A percentile compares a stretch with the other conserved stretches of the same genome.
Conservation (phyloP, 768 basidiomycete species). For the Gelatoporia subvermispora region DNA sequence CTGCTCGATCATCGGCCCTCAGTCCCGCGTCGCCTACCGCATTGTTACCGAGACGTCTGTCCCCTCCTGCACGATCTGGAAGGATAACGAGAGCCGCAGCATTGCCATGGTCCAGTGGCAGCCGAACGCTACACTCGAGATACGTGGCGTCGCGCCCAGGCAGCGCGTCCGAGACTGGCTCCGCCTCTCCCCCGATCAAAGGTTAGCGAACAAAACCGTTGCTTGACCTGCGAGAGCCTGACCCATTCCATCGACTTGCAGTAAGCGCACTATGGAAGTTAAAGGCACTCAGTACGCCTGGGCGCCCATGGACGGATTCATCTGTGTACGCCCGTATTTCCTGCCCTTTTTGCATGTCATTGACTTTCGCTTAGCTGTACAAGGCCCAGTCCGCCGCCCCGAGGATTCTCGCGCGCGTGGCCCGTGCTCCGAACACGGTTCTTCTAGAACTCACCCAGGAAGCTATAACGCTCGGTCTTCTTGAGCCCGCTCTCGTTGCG, state of each 20-base stretch:
- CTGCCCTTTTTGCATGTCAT: background rate
- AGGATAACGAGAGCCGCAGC: constrained; percentile 40
- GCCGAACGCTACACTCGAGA: constrained; percentile 45
- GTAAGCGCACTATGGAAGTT: constrained; percentile 44
- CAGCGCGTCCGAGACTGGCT: constrained; percentile 53
- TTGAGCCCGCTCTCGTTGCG: constrained; percentile 48
- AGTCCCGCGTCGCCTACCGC: constrained; percentile 42
- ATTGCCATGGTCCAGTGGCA: constrained; percentile 58
- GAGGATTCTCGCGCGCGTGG: constrained; percentile 42
- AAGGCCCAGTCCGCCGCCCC: constrained; percentile 30
- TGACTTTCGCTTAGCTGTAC: constrained; percentile 38
- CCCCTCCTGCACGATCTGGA: constrained; percentile 51
- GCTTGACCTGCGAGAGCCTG: background rate
- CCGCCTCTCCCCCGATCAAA: constrained; percentile 41
- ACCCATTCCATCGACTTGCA: constrained; percentile 1
- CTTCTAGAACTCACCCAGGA: constrained; percentile 52
- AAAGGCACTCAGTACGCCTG: constrained; percentile 48
- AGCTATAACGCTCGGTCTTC: constrained; percentile 49
- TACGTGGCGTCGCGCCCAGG: constrained; percentile 44
- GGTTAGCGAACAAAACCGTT: constrained; percentile 21
- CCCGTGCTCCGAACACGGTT: constrained; percentile 38
- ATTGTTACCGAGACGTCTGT: constrained; percentile 45
- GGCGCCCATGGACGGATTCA: constrained; percentile 48
- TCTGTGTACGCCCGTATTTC: constrained; percentile 40
- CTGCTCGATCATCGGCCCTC: constrained; percentile 47